Evolutionary conservation across 2,329 filamentous ascomycete genomes (phyloP).

Genomic region (Talaromyces sp.): DNA sequence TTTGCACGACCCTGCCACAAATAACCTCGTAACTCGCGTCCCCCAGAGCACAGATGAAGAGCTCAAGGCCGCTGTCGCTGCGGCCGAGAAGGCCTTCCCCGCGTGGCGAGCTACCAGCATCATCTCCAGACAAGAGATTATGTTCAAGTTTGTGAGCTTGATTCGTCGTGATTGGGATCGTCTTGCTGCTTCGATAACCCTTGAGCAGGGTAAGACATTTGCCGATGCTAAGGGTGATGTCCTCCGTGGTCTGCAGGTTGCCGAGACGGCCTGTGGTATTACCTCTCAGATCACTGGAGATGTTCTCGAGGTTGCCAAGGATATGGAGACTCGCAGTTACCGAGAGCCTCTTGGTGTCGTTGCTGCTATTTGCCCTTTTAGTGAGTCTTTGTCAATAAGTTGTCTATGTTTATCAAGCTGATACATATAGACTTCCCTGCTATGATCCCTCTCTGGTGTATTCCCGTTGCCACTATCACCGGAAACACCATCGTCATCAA

Average conservation of each 20-base stretch:
- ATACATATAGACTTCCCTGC: constrained; percentile 58
- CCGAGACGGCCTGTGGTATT: constrained; percentile 65
- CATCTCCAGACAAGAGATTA: constrained; percentile 60
- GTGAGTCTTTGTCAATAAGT: constrained; percentile 38
- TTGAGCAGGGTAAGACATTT: constrained; percentile 68
- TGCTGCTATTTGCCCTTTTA: constrained; percentile 65
- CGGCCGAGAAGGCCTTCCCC: constrained; percentile 62
- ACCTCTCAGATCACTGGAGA: constrained; percentile 64
- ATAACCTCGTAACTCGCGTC: constrained; percentile 63
- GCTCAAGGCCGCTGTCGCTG: constrained; percentile 59
- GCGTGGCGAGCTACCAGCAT: constrained; percentile 60
- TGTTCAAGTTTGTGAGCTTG: constrained; percentile 63
- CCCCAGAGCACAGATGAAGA: constrained; percentile 64
- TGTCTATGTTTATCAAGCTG: not conserved
- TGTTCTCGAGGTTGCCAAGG: constrained; percentile 66
- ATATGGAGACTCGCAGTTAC: constrained; percentile 67
- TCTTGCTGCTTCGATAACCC: constrained; percentile 61
- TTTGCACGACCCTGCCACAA: constrained; percentile 62
- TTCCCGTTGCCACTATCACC: constrained; percentile 60
- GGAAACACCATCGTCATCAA: constrained; percentile 62
- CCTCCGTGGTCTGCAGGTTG: constrained; percentile 63
- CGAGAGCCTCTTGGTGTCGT: constrained; percentile 63
- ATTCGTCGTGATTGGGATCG: constrained; percentile 65
- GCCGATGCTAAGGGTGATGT: constrained; percentile 66
- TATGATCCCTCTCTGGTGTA: constrained; percentile 68